Evolutionary conservation across 805 yeast species (phyloP).

Genomic region (Saturnispora halmiae): DNA sequence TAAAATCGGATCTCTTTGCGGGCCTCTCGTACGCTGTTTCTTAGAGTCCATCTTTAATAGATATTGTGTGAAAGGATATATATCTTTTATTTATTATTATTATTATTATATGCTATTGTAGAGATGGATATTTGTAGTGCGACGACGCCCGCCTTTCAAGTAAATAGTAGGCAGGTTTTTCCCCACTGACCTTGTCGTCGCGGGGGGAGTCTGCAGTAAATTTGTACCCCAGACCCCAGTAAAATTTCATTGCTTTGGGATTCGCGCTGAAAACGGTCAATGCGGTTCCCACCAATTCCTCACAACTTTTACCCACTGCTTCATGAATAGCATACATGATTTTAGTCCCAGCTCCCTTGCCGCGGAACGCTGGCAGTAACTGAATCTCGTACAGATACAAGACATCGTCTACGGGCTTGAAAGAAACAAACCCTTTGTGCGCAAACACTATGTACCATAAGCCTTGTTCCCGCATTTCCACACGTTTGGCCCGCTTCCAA

Average conservation of each 20-base stretch:
- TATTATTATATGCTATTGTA: not conserved
- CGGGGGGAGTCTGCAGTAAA: slow-evolving; percentile 7
- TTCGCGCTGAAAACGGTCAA: slow-evolving; percentile 13
- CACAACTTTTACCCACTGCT: slow-evolving; percentile 3
- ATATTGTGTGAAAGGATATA: slow-evolving; percentile 11
- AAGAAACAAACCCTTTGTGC: slow-evolving; percentile 37
- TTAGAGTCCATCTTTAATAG: not conserved
- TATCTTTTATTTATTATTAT: slow-evolving; percentile 1
- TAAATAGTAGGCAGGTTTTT: slow-evolving; percentile 13
- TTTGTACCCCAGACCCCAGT: slow-evolving; percentile 6
- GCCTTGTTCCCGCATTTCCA: slow-evolving; percentile 41
- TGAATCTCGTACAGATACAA: slow-evolving; percentile 54
- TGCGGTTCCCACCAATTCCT: slow-evolving; percentile 4
- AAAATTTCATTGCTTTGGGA: slow-evolving; percentile 8
- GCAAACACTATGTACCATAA: slow-evolving; percentile 34
- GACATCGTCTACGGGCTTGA: slow-evolving; percentile 36
- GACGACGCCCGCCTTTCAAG: slow-evolving; percentile 8
- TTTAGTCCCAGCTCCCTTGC: slow-evolving; percentile 30
- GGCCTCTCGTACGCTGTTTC: slow-evolving; percentile 46
- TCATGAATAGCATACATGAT: slow-evolving; percentile 2
- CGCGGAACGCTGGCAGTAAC: slow-evolving; percentile 30
- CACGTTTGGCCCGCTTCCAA: slow-evolving; percentile 35
- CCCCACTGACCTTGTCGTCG: slow-evolving; percentile 6
- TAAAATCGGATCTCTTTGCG: slow-evolving; percentile 83
- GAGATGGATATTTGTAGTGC: not conserved